Conservation (phyloP, 177 flowering plant genomes). For the Vitis hybrid region DNA sequence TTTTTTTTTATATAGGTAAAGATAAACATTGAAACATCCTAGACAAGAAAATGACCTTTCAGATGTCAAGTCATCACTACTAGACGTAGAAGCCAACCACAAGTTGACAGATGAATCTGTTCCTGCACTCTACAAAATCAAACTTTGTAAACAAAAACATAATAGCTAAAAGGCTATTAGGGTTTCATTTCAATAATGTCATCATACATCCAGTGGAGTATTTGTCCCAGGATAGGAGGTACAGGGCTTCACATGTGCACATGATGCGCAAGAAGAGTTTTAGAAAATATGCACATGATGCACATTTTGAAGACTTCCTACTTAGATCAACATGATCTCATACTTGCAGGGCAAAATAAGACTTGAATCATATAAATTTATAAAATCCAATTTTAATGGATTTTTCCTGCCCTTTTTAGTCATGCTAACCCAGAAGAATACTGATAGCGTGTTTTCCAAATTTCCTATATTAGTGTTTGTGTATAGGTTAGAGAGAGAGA, state of each 20-base stretch:
- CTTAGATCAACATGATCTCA: background rate
- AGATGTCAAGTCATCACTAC: conserved; percentile 35
- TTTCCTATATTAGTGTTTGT: background rate
- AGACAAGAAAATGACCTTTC: conserved; percentile 51
- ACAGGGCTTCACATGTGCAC: background rate
- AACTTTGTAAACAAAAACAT: conserved; percentile 16
- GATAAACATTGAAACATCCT: background rate
- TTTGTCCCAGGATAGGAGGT: background rate
- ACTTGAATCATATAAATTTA: no score
- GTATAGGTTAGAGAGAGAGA: conserved; percentile 15
- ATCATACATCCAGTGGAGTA: background rate
- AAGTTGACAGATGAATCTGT: conserved; percentile 94
- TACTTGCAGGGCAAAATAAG: background rate
- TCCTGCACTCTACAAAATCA: conserved; percentile 81
- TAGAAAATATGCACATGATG: background rate
- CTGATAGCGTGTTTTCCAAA: no score
- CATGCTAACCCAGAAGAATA: no score
- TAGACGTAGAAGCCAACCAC: conserved; percentile 63
- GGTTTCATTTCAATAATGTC: background rate
- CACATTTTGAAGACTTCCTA: no score
- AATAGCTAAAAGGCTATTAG: background rate
- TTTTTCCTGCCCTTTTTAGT: no score
- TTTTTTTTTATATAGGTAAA: no score
- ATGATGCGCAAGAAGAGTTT: background rate
- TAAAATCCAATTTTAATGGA: no score